Evolutionary conservation across 352 stramenopile genomes (phyloP), one percentile per base, ranked within the genome.

Genomic region (Poterioochromonas sp.): DNA sequence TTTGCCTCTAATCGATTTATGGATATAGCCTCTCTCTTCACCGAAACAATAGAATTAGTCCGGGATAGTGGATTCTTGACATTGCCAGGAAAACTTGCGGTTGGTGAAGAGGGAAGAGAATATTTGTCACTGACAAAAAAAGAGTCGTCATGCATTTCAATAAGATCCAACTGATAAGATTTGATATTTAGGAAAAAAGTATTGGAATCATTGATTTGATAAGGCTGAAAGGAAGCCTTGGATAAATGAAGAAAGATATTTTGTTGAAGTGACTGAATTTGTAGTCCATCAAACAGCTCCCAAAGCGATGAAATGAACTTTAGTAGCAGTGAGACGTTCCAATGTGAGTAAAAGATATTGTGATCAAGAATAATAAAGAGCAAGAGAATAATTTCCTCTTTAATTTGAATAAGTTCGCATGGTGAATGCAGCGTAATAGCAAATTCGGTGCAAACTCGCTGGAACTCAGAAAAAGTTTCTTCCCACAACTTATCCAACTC

Each of bases 331-430:
- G n/a, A n/a, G n/a, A 71, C 32, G 34, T 22, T 26, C 29, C 11
- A 41, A 5, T 15, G 8, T 71, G 2, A 5, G 41, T 35, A 12
- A 3, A 11, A 71, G 12, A 47, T 3, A 40, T 3, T 44, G 39
- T 29, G 32, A n/a, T 71, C 62, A 22, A 3, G 3, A 8, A 44
- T 44, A 22, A 29, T 71, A 12, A 43, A 2, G 3, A 71, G 5
- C 32, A 71, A 71, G 11, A 71, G 41, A 22, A 71, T 32, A 5
- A 71, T 71, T 71, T 71, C 62, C 41, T 71, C 62, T 71, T 71
- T 71, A 22, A 71, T 18, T 71, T 44, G 32, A 26, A 71, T 12
- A 26, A 71, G 41, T 29, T 71, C 62, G 41, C 26, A 8, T 47
- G 62, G 62, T 47, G 62, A 71, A 22, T 11, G 39, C 8, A 43